phyloP scores from a whole-genome alignment of 2,329 filamentous ascomycete genomes.

The Pseudocercospora eumusae region DNA sequence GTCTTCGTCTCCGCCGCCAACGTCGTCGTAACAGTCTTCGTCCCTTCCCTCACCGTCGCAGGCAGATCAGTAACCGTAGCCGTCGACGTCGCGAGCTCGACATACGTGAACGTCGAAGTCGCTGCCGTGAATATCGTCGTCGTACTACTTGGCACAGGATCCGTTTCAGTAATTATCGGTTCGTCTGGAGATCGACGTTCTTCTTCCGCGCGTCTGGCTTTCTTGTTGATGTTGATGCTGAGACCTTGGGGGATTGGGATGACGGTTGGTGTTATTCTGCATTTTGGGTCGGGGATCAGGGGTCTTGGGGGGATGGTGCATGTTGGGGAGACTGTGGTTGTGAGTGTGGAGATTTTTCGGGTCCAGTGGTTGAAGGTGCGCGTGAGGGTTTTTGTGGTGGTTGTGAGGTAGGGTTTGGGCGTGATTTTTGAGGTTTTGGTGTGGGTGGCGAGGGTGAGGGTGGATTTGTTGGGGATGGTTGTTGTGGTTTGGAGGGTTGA shows the following conservation, averaged over 20 bases:
- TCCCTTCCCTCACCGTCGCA: constrained; percentile 15
- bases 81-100: constrained; percentile 12
- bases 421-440: constrained; percentile 32
- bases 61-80: constrained; percentile 21
- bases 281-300: constrained; percentile 11
- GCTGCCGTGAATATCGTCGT: constrained; percentile 27
- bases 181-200: constrained; percentile 41
- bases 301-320: constrained; percentile 36
- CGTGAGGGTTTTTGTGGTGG: constrained; percentile 27
- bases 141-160: constrained; percentile 27
- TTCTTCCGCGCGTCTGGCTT: constrained; percentile 17
- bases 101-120: constrained; percentile 10
- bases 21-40: constrained; percentile 11
- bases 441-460: constrained; percentile 35
- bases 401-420: constrained; percentile 25
- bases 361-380: constrained; percentile 38
- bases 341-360: constrained; percentile 26
- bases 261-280: constrained; percentile 33
- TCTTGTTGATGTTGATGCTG: constrained; percentile 24
- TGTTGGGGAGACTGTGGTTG: constrained; percentile 41
- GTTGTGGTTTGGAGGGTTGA: constrained; percentile 25
- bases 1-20: constrained; percentile 14
- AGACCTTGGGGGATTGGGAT: constrained; percentile 24
- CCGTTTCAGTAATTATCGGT: constrained; percentile 40
- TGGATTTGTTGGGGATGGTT: constrained; percentile 31